Evolutionary conservation across 495 filamentous ascomycete genomes (phyloP).

Genomic region (Penicillium angulare): DNA sequence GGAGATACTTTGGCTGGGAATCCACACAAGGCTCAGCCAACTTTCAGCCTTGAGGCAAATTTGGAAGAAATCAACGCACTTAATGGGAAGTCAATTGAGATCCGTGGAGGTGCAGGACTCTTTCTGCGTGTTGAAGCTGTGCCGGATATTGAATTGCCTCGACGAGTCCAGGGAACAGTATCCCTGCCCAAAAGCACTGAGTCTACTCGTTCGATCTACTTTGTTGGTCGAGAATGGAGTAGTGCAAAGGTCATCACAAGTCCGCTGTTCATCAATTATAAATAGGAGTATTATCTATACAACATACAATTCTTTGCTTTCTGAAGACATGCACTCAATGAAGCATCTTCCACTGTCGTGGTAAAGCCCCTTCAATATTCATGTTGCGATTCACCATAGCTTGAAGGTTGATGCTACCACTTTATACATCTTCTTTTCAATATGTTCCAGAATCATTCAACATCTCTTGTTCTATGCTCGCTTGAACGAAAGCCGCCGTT

Average conservation of each 20-base stretch:
- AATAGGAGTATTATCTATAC: no score
- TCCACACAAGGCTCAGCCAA: conserved; percentile 23
- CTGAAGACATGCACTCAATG: no score
- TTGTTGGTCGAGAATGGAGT: conserved; percentile 14
- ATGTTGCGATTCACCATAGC: no score
- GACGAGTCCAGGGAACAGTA: conserved; percentile 11
- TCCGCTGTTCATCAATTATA: conserved; percentile 4
- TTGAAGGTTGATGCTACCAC: no score
- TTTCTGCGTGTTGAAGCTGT: conserved; percentile 24
- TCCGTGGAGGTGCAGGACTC: conserved; percentile 22
- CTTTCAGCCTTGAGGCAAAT: conserved; percentile 14
- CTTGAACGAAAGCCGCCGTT: conserved; percentile 46
- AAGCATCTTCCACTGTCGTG: no score
- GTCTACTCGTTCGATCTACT: conserved; percentile 12
- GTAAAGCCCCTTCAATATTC: no score
- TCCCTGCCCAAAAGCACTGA: conserved; percentile 19
- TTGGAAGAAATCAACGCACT: conserved; percentile 13
- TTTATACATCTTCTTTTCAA: no score
- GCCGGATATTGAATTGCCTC: conserved; percentile 16
- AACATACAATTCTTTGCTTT: no score
- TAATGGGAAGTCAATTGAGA: conserved; percentile 15
- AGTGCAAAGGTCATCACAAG: conserved; percentile 4
- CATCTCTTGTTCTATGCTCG: conserved; percentile 45
- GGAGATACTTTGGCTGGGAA: conserved; percentile 24
- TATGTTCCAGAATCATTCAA: background rate